These are phyloP conservation scores for Pleurotus djamor DNA, from an alignment of 768 basidiomycete genomes.

Conservation along the genomic window DNA sequence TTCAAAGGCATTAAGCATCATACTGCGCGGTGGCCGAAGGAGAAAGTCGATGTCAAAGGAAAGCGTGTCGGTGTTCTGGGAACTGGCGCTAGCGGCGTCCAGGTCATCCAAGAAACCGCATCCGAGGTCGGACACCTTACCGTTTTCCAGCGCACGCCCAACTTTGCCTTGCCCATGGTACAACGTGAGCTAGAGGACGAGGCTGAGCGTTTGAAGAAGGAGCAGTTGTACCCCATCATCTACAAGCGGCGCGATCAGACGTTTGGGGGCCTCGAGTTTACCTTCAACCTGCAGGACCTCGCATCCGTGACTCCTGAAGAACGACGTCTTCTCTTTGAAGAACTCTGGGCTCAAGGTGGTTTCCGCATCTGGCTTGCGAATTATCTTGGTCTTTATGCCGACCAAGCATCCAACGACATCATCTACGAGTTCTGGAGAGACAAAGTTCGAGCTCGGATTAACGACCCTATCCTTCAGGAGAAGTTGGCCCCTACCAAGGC, in stretches of 20 bases:
- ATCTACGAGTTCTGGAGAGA: constrained; percentile 22
- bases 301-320: constrained; percentile 15
- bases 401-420: constrained; percentile 17
- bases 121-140: constrained; percentile 17
- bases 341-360: constrained; percentile 19
- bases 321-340: constrained; percentile 16
- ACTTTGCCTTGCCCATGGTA: constrained; percentile 49
- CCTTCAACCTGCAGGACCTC: constrained; percentile 8
- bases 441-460: constrained; percentile 16
- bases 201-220: constrained; percentile 4
- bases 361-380: constrained; percentile 17
- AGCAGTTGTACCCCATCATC: constrained; percentile 14
- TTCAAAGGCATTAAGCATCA: constrained; percentile 22
- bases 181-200: constrained; percentile 24
- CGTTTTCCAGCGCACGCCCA: constrained; percentile 33
- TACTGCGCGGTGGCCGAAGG: constrained; percentile 19
- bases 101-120: constrained; percentile 19
- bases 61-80: constrained; percentile 23
- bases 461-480: constrained; percentile 17
- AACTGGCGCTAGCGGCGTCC: constrained; percentile 24
- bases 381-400: constrained; percentile 12
- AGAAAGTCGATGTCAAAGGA: constrained; percentile 15
- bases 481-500: constrained; percentile 19
- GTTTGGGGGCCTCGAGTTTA: constrained; percentile 14
- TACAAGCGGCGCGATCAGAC: constrained; percentile 19